phyloP scores from a whole-genome alignment of 352 stramenopile genomes.

The Phytophthora meadii region DNA sequence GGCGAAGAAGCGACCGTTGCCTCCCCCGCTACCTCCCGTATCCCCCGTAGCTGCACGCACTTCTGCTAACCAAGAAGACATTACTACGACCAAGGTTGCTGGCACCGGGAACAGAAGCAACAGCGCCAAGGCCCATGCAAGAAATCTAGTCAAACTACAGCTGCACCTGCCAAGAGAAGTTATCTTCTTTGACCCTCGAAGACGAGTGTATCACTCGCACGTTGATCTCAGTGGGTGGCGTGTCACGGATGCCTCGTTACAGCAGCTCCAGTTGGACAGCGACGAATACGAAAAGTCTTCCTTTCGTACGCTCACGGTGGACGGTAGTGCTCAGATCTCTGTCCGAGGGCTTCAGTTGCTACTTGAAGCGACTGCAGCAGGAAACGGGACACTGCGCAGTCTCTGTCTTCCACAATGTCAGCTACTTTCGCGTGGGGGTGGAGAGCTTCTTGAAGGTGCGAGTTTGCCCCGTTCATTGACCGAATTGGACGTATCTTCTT shows the following conservation, averaged over 20 bases:
- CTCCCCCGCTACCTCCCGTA: slow-evolving; percentile 12
- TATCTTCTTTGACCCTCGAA: slow-evolving; percentile 43
- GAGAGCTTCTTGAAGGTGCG: slow-evolving; percentile 19
- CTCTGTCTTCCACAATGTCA: slow-evolving; percentile 37
- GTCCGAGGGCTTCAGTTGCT: slow-evolving; percentile 27
- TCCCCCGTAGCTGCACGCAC: slow-evolving; percentile 8
- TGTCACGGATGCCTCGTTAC: slow-evolving; percentile 43
- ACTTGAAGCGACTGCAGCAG: slow-evolving; percentile 15
- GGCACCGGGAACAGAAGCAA: slow-evolving; percentile 15
- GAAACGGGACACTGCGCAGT: slow-evolving; percentile 20
- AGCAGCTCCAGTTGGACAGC: slow-evolving; percentile 33
- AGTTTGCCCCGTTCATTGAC: slow-evolving; percentile 38
- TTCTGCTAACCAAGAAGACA: slow-evolving; percentile 34
- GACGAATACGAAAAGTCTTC: slow-evolving; percentile 14
- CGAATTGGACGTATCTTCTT: slow-evolving; percentile 66
- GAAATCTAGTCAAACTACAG: slow-evolving; percentile 39
- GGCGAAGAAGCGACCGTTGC: slow-evolving; percentile 35
- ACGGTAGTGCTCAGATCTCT: slow-evolving; percentile 33
- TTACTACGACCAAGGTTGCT: background rate
- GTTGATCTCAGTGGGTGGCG: slow-evolving; percentile 67
- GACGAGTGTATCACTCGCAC: slow-evolving; percentile 44
- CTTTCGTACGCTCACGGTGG: slow-evolving; percentile 31
- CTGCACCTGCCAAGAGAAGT: slow-evolving; percentile 47
- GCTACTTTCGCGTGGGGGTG: slow-evolving; percentile 33
- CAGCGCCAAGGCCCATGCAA: slow-evolving; percentile 26